Evolutionary conservation across 495 filamentous ascomycete genomes (phyloP), one percentile per base, ranked within the genome.

Genomic region (Podospora tetraspora): DNA sequence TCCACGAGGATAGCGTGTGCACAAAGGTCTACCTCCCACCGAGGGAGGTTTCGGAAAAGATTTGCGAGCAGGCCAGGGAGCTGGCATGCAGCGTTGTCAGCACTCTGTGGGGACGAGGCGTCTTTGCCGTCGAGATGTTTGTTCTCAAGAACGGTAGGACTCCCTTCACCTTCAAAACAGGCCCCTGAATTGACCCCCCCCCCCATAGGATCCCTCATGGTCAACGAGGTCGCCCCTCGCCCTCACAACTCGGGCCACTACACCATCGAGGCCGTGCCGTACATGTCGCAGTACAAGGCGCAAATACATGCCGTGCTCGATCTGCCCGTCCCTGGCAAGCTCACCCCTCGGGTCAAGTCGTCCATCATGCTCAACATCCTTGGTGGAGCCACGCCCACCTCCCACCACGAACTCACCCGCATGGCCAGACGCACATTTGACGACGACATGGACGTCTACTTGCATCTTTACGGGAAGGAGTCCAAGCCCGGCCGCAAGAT

Each of bases 311-410:
- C 95, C 16, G 93, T 99, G 69, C 84, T 96, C 43, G 91, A 91
- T 71, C 82, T 92, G 6, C 91, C 90, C 12, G 85, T 94, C 52
- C 86, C 87, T 1, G 74, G 85, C 16, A 81, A 87, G 72, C 81
- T 94, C 63, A 81, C 83, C 13, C 85, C 88, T 25, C 84, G 85
- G 59, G 84, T 82, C 43, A 80, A 81, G 60, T 82, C 78, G 11
- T 87, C 94, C 22, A 92, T 99, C 73, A 99, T 99, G 95, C 88
- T 98, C 62, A 99, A 99, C 80, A 92, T 99, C 68, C 88, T 99
- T 57, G 95, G 95, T 57, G 93, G 94, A 63, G 81, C 86, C 27
- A 79, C 83, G 2, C 79, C 86, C 5, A 79, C 89, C 67, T 91
- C 92, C 19, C 94, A 97, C 78, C 79, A 90, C 29, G 73, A 82